These are phyloP conservation scores for Macrocystidia cucumis DNA, from an alignment of 1,284 basidiomycete genomes.

Conservation along the genomic window DNA sequence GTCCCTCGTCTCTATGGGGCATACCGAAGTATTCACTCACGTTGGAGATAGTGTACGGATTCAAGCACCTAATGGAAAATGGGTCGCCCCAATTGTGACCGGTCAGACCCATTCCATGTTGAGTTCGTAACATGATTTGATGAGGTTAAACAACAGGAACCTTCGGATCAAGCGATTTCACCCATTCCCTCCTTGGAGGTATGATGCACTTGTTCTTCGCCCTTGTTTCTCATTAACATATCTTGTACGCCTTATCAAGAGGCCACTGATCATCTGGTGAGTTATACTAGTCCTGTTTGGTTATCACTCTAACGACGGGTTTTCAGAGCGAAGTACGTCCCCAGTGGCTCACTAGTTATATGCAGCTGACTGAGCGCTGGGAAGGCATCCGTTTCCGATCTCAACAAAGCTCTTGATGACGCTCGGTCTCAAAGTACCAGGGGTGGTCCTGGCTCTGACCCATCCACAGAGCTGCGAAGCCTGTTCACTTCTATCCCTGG, in stretches of 20 bases:
- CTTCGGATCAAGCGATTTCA: constrained; percentile 85
- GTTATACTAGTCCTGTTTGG: constrained; percentile 12
- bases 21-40: constrained; percentile 80
- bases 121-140: too few relatives aligned
- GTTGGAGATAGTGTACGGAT: constrained; percentile 80
- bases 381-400: constrained; percentile 85
- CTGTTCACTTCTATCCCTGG: constrained; percentile 59
- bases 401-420: constrained; percentile 73
- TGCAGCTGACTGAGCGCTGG: constrained; percentile 8
- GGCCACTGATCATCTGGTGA: constrained; percentile 65
- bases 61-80: constrained; percentile 69
- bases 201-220: constrained; percentile 14
- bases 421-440: constrained; percentile 49
- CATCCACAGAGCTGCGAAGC: constrained; percentile 35
- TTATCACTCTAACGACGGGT: background rate
- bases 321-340: constrained; percentile 29
- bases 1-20: constrained; percentile 67
- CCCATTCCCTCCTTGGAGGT: constrained; percentile 69
- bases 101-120: constrained; percentile 45
- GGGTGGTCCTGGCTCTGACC: constrained; percentile 25
- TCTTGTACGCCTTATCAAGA: constrained; percentile 28
- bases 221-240: constrained; percentile 6
- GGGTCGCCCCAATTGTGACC: constrained; percentile 81
- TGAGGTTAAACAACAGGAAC: too few relatives aligned
- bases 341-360: constrained; percentile 1